Conservation (phyloP, 2,329 filamentous ascomycete genomes). For the Colletotrichum melonis region DNA sequence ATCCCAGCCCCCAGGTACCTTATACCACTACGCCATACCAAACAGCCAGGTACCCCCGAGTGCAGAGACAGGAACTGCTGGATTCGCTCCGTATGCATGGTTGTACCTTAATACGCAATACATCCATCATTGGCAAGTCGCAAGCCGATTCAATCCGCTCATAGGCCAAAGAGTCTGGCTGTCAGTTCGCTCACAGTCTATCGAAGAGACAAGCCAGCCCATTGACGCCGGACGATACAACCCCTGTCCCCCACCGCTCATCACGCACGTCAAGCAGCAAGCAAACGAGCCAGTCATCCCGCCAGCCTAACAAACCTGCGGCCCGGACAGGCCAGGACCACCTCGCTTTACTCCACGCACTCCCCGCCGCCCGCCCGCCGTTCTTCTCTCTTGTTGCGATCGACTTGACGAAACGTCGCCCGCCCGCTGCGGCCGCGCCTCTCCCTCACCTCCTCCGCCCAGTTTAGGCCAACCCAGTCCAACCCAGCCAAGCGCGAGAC, state of each 20-base stretch:
- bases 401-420: conserved; percentile 28
- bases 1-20: conserved; percentile 9
- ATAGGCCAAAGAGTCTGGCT: conserved; percentile 20
- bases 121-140: conserved; percentile 1
- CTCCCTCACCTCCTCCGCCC: conserved; percentile 15
- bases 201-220: conserved; percentile 30
- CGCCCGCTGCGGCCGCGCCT: conserved; percentile 24
- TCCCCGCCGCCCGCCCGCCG: conserved; percentile 20
- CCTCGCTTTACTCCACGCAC: conserved; percentile 29
- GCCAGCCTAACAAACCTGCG: conserved; percentile 18
- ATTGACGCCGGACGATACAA: conserved; percentile 22
- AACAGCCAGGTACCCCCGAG: conserved; percentile 15
- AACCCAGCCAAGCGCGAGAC: neutral
- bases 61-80: conserved; percentile 12
- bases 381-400: conserved; percentile 27
- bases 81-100: conserved; percentile 23
- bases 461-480: conserved; percentile 16
- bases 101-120: conserved; percentile 33
- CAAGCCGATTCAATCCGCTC: conserved; percentile 12
- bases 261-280: conserved; percentile 33
- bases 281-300: conserved; percentile 26
- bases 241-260: conserved; percentile 33
- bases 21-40: neutral
- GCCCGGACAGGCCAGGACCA: conserved; percentile 27
- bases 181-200: conserved; percentile 11